Base-by-base conservation (phyloP, 75 land plant genomes). In the Cryptomeria japonica region DNA sequence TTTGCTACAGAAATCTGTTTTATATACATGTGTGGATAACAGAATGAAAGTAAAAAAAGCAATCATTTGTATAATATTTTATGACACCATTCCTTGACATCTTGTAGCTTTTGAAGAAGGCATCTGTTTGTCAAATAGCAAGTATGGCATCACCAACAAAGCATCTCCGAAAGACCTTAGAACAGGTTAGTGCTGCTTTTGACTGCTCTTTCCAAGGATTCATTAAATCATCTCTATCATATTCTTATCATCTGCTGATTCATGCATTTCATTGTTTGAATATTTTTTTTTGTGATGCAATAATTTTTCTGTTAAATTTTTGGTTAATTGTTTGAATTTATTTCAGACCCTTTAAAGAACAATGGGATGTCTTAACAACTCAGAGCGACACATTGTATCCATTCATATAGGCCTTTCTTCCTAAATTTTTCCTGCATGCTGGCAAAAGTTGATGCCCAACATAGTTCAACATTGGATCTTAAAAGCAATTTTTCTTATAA, bases 111-210 rank as follows among this genome's bases (percentile, higher is more conserved):
- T 89, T 96, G 92, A 97, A 90, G 93, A 98, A 96, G 90, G 87
- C 93, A 16, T 94, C 95, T 79, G 95, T 95, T 38, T 89, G 91
- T 77, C 99, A 96, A 91, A 89, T 98, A 68, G 95, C 95, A 41
- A 96, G 92, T 91, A 93, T 90, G 56, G 98, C 98, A 78, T 92
- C 98, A 38, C 99, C 99, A 41, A 70, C 91, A 64, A 98, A 98
- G 91, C 95, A 96, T 70, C 90, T 98, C 82, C 95, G 95, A 32
- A 91, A 90, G 34, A 92, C 96, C 85, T 80, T 98, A 80, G 93
- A 96, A 88, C 96, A 98, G 98, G 99, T 98, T 72, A 42, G 53
- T 86, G 34, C 41, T 18, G 9, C 25, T 80, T 12, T 25, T 80
- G 47, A 80, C 47, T 42, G n/a, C 28, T 80, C 28, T 80, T 80